These are phyloP conservation scores for Saccharomycopsis oosterbeekiorum DNA, from an alignment of 805 yeast species.

Conservation along the genomic window DNA sequence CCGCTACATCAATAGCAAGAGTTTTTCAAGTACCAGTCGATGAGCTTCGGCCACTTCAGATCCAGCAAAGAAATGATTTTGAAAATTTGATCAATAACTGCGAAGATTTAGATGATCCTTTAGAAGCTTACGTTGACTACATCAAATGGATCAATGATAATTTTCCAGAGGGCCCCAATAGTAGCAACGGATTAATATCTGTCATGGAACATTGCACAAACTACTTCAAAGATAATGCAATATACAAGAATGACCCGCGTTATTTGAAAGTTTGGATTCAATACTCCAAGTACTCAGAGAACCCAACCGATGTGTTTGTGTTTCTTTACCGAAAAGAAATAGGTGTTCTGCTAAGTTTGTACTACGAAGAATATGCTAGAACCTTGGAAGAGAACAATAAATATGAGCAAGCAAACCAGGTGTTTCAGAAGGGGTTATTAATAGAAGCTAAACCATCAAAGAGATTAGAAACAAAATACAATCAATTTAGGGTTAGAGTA, in stretches of 20 bases:
- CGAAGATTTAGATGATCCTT: conserved; percentile 73
- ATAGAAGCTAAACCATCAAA: conserved; percentile 55
- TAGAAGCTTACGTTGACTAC: conserved; percentile 66
- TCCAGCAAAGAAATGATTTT: conserved; percentile 33
- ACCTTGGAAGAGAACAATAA: conserved; percentile 44
- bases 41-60: conserved; percentile 24
- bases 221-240: conserved; percentile 49
- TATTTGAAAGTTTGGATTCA: conserved; percentile 75
- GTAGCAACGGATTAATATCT: conserved; percentile 54
- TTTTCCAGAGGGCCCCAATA: conserved; percentile 50
- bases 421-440: conserved; percentile 49
- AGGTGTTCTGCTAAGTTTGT: conserved; percentile 56
- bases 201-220: conserved; percentile 66
- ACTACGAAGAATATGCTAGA: conserved; percentile 71
- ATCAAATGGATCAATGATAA: conserved; percentile 59
- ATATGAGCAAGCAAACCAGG: conserved; percentile 44
- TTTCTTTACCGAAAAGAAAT: conserved; percentile 64
- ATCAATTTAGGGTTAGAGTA: conserved; percentile 35
- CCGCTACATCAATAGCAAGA: conserved; percentile 46
- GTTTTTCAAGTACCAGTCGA: conserved; percentile 27
- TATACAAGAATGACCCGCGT: conserved; percentile 75
- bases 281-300: conserved; percentile 57
- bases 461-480: conserved; percentile 34
- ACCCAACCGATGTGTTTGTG: conserved; percentile 60
- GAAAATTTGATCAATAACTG: conserved; percentile 41